A percentile compares a stretch with the other conserved stretches of the same genome.
These are phyloP conservation scores for Epichloe uncinata DNA, from an alignment of 2,329 filamentous ascomycete genomes.

Conservation along the genomic window DNA sequence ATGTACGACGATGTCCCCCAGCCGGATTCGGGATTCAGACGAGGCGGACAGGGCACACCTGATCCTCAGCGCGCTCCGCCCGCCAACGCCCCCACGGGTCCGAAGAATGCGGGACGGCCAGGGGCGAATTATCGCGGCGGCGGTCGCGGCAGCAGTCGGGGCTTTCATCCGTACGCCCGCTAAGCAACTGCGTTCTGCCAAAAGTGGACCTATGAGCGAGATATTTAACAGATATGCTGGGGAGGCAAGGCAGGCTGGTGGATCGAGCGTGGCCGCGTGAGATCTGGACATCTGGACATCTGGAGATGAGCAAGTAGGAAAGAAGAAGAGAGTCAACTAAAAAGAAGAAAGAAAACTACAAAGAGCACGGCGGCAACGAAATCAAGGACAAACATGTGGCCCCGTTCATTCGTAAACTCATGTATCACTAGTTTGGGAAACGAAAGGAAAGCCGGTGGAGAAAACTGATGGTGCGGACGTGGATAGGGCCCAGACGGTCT, in stretches of 20 bases:
- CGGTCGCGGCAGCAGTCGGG: constrained; percentile 59
- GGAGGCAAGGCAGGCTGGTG: too few species aligned
- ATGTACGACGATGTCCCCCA: constrained; percentile 98
- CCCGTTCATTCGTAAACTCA: background rate
- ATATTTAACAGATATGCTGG: too few species aligned
- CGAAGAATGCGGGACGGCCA: constrained; percentile 85
- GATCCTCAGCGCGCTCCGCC: constrained; percentile 35
- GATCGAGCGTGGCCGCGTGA: too few species aligned
- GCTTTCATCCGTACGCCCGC: constrained; percentile 63
- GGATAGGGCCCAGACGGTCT: too few species aligned
- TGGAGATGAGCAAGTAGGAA: background rate
- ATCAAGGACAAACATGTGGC: too few species aligned
- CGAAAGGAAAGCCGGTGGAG: background rate
- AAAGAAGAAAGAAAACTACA: background rate
- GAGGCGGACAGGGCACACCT: constrained; percentile 27
- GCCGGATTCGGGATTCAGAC: constrained; percentile 44
- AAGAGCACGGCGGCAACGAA: background rate
- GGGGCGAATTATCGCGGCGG: constrained; percentile 91
- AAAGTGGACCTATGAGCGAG: too few species aligned
- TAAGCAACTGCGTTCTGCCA: constrained; percentile 7
- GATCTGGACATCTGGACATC: too few species aligned
- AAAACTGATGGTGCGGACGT: background rate
- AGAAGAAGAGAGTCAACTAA: background rate
- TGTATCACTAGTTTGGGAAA: background rate
- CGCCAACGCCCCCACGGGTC: constrained; percentile 69